Base-by-base conservation (phyloP, 768 basidiomycete genomes). In the Serendipita sp. region DNA sequence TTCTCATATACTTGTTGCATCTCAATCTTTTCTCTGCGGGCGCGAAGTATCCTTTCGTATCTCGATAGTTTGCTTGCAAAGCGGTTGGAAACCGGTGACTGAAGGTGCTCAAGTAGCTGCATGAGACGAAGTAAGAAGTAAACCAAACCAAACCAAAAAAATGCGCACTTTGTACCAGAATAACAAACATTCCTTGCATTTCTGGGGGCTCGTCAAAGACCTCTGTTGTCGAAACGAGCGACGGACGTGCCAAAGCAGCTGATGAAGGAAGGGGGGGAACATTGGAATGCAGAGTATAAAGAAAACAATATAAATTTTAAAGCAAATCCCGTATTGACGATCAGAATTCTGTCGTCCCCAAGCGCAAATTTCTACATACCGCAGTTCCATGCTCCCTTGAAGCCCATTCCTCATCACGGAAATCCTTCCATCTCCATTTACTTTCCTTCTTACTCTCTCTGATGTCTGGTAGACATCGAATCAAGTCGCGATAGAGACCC, bases 401-500 rank as follows among this genome's bases (percentile, higher is more conserved):
- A 35, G n/a, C 56, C 56, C 56, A 60, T 38, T 60, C 30, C 10
- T 30, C 37, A 38, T 24, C 56, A 24, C 28, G 34, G 35, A 60
- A 34, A n/a, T 28, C 28, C n/a, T 60, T 15, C 47, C 13, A 28
- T 18, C 66, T 47, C 32, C 56, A 30, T 41, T 13, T 41, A n/a
- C 37, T 30, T 45, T 46, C n/a, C 38, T 65, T 16, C 15, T 45
- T 63, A 15, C 10, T 60, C 16, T 37, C 56, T 10, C 56, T 10
- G 8, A 70, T 81, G 76, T 32, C 80, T 78, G 82, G 80, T 3
- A 86, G 78, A 45, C 78, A 69, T 34, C 78, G 75, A 56, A 89
- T 73, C 13, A 94, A 77, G 2, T 83, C 82, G 24, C 89, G 80
- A 72, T 92, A 94, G 3, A 93, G 75, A 0, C 77, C 73, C 86